phyloP scores from a whole-genome alignment of 2,329 filamentous ascomycete species.

The Pseudocercospora vitis region DNA sequence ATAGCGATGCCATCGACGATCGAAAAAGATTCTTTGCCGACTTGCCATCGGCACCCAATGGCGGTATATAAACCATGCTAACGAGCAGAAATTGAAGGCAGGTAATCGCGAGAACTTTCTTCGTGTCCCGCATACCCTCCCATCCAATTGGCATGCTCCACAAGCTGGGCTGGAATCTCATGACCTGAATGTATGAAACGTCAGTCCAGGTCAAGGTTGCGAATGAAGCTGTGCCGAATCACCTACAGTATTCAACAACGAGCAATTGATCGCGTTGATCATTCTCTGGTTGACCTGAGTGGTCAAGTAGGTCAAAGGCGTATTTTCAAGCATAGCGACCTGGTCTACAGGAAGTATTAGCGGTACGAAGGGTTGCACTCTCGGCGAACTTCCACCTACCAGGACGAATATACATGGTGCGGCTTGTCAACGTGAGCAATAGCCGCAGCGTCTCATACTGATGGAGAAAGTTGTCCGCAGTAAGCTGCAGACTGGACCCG shows the following conservation, averaged over 20 bases:
- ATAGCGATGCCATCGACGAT: slow-evolving; percentile 84
- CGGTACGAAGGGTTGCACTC: neutral
- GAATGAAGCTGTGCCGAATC: no score
- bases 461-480: slow-evolving; percentile 86
- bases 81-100: slow-evolving; percentile 87
- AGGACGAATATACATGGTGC: slow-evolving; percentile 89
- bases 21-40: slow-evolving; percentile 81
- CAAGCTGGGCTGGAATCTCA: slow-evolving; percentile 92
- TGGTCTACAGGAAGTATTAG: slow-evolving; percentile 45
- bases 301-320: slow-evolving; percentile 83
- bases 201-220: no score
- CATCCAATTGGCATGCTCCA: slow-evolving; percentile 90
- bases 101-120: slow-evolving; percentile 87
- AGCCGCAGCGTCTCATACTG: slow-evolving; percentile 85
- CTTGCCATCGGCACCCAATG: slow-evolving; percentile 14
- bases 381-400: slow-evolving; percentile 46
- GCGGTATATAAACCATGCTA: slow-evolving; percentile 34
- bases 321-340: slow-evolving; percentile 79
- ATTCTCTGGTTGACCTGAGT: slow-evolving; percentile 87
- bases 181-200: slow-evolving; percentile 63
- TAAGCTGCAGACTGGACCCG: slow-evolving; percentile 82
- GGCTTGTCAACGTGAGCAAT: slow-evolving; percentile 80
- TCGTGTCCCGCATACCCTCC: slow-evolving; percentile 77
- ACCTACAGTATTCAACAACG: slow-evolving; percentile 89
- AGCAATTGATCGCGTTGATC: slow-evolving; percentile 86